These are phyloP conservation scores for Exophiala bonariae DNA, from an alignment of 2,329 filamentous ascomycete genomes.

Conservation along the genomic window DNA sequence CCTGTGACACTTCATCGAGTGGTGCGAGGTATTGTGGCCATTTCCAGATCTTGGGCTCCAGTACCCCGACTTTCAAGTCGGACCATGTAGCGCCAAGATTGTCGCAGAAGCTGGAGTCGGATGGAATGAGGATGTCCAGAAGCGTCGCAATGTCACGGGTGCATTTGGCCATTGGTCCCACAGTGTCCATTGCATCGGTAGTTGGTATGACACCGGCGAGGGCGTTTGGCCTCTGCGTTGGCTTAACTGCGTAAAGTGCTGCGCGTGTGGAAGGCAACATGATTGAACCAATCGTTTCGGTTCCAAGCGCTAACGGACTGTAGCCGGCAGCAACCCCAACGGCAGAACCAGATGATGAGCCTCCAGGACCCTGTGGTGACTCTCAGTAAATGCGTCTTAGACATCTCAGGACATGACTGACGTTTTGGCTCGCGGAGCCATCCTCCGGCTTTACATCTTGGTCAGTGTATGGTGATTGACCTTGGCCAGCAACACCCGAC, in stretches of 20 bases:
- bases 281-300: constrained; percentile 35
- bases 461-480: no score
- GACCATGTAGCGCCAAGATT: not conserved
- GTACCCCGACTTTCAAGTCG: not conserved
- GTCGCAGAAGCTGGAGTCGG: constrained; percentile 1
- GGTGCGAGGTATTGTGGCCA: not conserved
- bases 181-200: constrained; percentile 20
- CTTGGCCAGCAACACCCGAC: not conserved
- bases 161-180: constrained; percentile 23
- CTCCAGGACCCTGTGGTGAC: constrained; percentile 39
- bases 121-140: not conserved
- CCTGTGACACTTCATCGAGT: not conserved
- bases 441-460: no score
- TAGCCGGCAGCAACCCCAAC: constrained; percentile 34
- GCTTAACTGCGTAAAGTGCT: constrained; percentile 34
- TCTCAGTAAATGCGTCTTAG: no score
- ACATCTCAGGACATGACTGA: no score
- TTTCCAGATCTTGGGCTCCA: constrained; percentile 6
- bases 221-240: constrained; percentile 30
- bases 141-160: constrained; percentile 18
- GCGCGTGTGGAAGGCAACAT: constrained; percentile 30
- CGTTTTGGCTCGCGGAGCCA: no score
- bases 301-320: constrained; percentile 32
- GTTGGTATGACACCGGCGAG: constrained; percentile 32
- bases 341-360: constrained; percentile 35